Base-by-base conservation (phyloP, 441 rosid species). In the Omphalea diandra region DNA sequence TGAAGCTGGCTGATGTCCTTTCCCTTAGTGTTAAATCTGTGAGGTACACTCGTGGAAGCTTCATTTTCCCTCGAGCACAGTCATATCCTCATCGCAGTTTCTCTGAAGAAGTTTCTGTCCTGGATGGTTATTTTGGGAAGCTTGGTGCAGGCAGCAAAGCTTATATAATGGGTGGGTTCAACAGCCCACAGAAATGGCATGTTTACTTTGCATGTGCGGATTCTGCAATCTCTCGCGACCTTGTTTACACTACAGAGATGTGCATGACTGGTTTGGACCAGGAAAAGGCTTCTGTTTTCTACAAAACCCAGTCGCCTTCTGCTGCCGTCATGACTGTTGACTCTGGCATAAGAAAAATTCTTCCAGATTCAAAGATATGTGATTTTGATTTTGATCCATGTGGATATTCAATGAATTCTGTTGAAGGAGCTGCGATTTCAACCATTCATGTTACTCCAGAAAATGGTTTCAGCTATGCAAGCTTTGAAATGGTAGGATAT, bases 381-480 rank as follows among this genome's bases (percentile, higher is more conserved):
- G 94, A 88, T 73, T 90, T 88, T 76, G 91, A 83, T 10, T 90
- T 92, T 57, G 90, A 88, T 9, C 96, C 96, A 2, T 92, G 96
- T 24, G 96, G 97, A 32, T 92, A 92, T 24, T 92, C 94, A n/a
- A 92, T 88, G 93, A 92, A 92, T 68, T 73, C 88, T 1, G 69
- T 92, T 10, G 96, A 92, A 86, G 94, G 79, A 29, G 77, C 69
- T 79, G 88, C 93, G 10, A 67, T 90, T 60, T 90, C 96, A 0
- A 92, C 96, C 6, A 88, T 92, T 65, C 96, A 92, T 62, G 83
- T 91, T 15, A 90, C 94, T 0, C 97, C 94, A 0, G 96, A 90
- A 73, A 94, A 88, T 12, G 88, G 94, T n/a, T 87, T 86, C 78
- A 92, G 93, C 69, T 92, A 90, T 63, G 97, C 96, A 1, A 90